Base-by-base conservation (phyloP, 805 yeast genomes). In the Candida nanaspora region DNA sequence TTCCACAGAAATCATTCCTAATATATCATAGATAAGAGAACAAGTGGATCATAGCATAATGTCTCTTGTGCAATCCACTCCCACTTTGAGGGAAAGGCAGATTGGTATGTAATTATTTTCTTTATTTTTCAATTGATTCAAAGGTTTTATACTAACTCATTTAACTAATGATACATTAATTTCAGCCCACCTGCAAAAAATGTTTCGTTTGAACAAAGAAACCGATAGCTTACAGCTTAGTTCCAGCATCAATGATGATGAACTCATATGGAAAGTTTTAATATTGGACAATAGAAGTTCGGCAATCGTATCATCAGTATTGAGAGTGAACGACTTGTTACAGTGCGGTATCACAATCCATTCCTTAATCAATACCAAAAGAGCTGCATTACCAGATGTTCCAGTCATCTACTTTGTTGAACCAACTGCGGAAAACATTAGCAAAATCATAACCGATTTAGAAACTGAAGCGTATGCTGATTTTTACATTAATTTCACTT, bases 341-440 rank as follows among this genome's bases (percentile, higher is more conserved):
- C 78, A 82, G 49, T 85, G 86, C 56, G 98, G 98, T 9, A 81
- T 93, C 42, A 93, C 99, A 0, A 82, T 88, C 53, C 98, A 93
- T 57, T 72, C 91, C 44, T 63, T 84, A 38, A 78, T 91, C 41
- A 69, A 70, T 41, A 70, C 87, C 36, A 76, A 74, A 43, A 70
- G 98, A 46, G 77, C 89, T n/a, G 74, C 91, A 1, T 70, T 93
- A 39, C 89, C 95, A 2, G 98, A 93, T 53, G 98, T 91, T 13
- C 97, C 98, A 0, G 98, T 80, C 3, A 77, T 93, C 35, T 93
- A 93, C 63, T 91, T 93, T 52, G 82, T 93, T 27, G 83, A 84
- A 43, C 98, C 98, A 6, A 84, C 93, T 0, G 66, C 72, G 22
- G 91, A 77, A 37, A 93, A 93, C 56, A 69, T 93, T 33, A 65